Percentiles rank a stretch among this genome's conserved stretches.
Conservation (phyloP, 495 filamentous ascomycete genomes). For the Penicillium malachiteum region DNA sequence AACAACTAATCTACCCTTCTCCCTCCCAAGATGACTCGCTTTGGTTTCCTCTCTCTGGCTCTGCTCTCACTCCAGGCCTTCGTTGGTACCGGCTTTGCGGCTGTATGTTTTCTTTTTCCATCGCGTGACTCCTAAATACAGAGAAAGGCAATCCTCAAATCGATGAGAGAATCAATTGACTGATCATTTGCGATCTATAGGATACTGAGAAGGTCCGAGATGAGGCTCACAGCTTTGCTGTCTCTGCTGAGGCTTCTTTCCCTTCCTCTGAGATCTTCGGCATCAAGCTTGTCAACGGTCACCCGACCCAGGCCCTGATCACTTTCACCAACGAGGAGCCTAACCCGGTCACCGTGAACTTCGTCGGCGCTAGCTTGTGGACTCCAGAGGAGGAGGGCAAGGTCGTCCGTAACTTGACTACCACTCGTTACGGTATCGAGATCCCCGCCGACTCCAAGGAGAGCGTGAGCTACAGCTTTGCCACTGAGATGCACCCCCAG, state of each 20-base stretch:
- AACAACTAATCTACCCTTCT: constrained; percentile 21
- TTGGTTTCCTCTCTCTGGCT: constrained; percentile 68
- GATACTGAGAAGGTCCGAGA: constrained; percentile 50
- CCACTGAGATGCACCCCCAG: constrained; percentile 89
- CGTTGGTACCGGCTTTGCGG: constrained; percentile 58
- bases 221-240: constrained; percentile 47
- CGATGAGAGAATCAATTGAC: constrained; percentile 21
- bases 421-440: constrained; percentile 66
- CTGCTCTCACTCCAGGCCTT: constrained; percentile 68
- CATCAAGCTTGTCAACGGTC: constrained; percentile 91
- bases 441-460: constrained; percentile 77
- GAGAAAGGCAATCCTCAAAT: neutral
- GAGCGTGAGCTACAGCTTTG: constrained; percentile 77
- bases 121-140: constrained; percentile 3
- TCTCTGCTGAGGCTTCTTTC: constrained; percentile 79
- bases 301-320: constrained; percentile 78
- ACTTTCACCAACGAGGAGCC: constrained; percentile 82
- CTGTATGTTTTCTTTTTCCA: constrained; percentile 49
- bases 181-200: constrained; percentile 23
- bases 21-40: constrained; percentile 64
- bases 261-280: constrained; percentile 89
- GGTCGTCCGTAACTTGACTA: constrained; percentile 81
- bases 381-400: constrained; percentile 55
- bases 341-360: constrained; percentile 67
- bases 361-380: constrained; percentile 76